A percentile compares a stretch with the other conserved stretches of the same genome.
phyloP scores from a whole-genome alignment of 768 basidiomycete species.

The Tricholoma bakamatsutake region DNA sequence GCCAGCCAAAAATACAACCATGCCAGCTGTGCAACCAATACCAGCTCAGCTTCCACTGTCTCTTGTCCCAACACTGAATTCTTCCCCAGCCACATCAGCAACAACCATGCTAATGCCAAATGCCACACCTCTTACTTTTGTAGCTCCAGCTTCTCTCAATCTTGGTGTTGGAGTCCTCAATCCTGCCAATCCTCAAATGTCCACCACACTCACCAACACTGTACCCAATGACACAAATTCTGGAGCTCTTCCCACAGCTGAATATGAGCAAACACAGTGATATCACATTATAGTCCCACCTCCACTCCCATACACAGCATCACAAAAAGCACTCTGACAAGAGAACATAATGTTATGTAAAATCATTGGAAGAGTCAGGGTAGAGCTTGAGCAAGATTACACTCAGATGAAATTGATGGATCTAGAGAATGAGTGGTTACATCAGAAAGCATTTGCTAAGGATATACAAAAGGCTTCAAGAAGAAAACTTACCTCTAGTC shows the following conservation, averaged over 20 bases:
- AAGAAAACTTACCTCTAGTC: background rate
- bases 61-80: background rate
- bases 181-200: too few species aligned
- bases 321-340: background rate
- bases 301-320: background rate
- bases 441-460: background rate
- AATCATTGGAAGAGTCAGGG: too few species aligned
- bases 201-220: too few species aligned
- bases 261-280: too few species aligned
- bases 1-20: background rate
- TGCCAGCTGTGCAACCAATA: slow-evolving; percentile 19
- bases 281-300: background rate
- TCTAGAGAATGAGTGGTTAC: background rate
- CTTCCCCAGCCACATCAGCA: background rate
- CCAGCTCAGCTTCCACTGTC: slow-evolving; percentile 8
- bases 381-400: background rate
- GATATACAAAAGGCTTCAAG: background rate
- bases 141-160: background rate
- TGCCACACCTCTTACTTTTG: background rate
- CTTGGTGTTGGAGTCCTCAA: background rate
- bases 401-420: background rate
- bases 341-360: background rate
- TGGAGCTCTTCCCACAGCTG: too few species aligned
- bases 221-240: too few species aligned
- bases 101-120: background rate